Percentiles rank a stretch among this genome's conserved stretches.
Evolutionary conservation across 2,329 filamentous ascomycete genomes (phyloP).

Genomic region (Thermothelomyces thermophilus): DNA sequence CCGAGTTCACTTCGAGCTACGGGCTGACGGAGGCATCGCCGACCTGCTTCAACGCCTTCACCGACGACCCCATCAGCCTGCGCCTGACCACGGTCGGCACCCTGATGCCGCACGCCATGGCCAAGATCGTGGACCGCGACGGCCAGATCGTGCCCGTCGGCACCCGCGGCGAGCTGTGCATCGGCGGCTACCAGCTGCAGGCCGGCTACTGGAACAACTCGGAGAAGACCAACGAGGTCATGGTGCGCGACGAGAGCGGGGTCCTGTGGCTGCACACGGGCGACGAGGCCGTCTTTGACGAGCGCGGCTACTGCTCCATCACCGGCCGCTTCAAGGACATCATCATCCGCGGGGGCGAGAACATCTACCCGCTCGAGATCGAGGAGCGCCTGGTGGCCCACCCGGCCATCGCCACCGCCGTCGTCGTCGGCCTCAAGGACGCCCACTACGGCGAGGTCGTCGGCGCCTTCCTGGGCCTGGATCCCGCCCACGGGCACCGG

Average conservation of each 20-base stretch:
- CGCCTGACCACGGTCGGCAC: slow-evolving; percentile 68
- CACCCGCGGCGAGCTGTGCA: slow-evolving; percentile 65
- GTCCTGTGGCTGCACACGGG: slow-evolving; percentile 60
- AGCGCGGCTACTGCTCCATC: slow-evolving; percentile 63
- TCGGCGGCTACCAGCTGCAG: slow-evolving; percentile 70
- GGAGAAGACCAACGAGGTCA: slow-evolving; percentile 61
- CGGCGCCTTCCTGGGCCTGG: slow-evolving; percentile 52
- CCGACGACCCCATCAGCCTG: slow-evolving; percentile 60
- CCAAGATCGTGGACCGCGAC: slow-evolving; percentile 68
- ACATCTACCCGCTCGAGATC: slow-evolving; percentile 68
- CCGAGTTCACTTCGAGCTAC: slow-evolving; percentile 64
- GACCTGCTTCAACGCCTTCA: slow-evolving; percentile 75
- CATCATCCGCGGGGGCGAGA: slow-evolving; percentile 70
- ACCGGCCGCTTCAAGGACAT: slow-evolving; percentile 75
- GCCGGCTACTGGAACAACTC: slow-evolving; percentile 63
- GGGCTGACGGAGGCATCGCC: slow-evolving; percentile 72
- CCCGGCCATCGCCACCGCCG: slow-evolving; percentile 53
- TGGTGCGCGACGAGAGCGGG: slow-evolving; percentile 46
- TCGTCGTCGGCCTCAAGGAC: slow-evolving; percentile 64
- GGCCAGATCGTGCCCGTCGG: slow-evolving; percentile 63
- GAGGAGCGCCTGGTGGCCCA: slow-evolving; percentile 65
- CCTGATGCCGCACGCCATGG: slow-evolving; percentile 66
- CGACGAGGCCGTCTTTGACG: slow-evolving; percentile 63
- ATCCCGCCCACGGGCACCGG: slow-evolving; percentile 27
- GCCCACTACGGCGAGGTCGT: slow-evolving; percentile 69